phyloP scores from a whole-genome alignment of 257 asterid species.

The Gardenia jasminoides region DNA sequence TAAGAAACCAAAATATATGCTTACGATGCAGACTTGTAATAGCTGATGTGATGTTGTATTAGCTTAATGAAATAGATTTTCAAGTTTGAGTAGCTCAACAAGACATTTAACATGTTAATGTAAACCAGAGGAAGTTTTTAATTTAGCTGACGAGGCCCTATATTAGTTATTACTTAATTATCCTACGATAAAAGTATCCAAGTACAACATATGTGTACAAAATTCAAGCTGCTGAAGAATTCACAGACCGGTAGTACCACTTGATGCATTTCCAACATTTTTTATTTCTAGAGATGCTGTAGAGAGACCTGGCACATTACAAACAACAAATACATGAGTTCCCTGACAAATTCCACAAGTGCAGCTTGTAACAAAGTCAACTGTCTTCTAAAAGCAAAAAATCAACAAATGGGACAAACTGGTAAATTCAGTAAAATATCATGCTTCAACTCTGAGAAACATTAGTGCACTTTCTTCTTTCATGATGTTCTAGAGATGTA shows the following conservation, averaged over 20 bases:
- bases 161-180: background rate
- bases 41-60: background rate
- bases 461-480: background rate
- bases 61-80: background rate
- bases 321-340: slow-evolving; percentile 12
- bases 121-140: background rate
- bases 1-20: background rate
- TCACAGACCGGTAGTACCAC: slow-evolving; percentile 52
- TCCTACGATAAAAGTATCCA: background rate
- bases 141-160: background rate
- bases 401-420: background rate
- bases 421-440: background rate
- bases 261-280: slow-evolving; percentile 52
- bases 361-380: background rate
- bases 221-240: background rate
- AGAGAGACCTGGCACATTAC: slow-evolving; percentile 67
- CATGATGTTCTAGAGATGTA: background rate
- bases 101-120: background rate
- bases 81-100: background rate
- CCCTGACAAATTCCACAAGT: background rate
- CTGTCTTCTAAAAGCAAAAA: background rate
- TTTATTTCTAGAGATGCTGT: slow-evolving; percentile 81
- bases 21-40: background rate
- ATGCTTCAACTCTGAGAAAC: background rate
- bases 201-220: background rate